Evolutionary conservation across 2,329 filamentous ascomycete species (phyloP).

Genomic region (Chaetomiaceae sp.): DNA sequence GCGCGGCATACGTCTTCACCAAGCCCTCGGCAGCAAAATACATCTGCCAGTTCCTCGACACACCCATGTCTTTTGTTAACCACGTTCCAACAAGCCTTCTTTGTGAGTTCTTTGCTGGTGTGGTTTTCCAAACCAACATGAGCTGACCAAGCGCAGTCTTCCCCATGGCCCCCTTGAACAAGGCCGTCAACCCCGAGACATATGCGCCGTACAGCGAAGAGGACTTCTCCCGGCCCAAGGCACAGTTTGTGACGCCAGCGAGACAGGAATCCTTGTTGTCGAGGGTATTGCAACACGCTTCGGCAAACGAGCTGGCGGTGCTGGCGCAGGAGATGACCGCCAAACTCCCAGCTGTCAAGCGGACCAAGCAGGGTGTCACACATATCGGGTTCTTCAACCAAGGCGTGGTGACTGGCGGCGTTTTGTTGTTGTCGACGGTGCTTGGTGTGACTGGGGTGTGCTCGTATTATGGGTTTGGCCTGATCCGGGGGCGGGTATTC

Average conservation of each 20-base stretch:
- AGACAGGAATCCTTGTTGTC: neutral
- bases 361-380: neutral
- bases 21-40: conserved; percentile 5
- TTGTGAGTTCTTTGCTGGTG: neutral
- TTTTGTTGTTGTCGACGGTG: neutral
- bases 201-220: neutral
- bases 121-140: neutral
- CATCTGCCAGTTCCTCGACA: conserved; percentile 9
- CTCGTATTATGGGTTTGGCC: conserved; percentile 3
- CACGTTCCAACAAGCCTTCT: conserved; percentile 5
- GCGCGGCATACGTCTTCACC: conserved; percentile 6
- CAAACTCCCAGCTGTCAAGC: neutral
- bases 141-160: neutral
- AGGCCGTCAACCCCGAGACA: neutral
- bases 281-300: neutral
- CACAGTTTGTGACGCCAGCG: neutral
- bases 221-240: neutral
- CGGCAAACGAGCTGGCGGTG: neutral
- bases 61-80: conserved; percentile 4
- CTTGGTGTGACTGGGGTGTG: conserved; percentile 1
- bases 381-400: conserved; percentile 4
- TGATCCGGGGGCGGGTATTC: neutral
- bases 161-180: neutral
- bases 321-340: neutral
- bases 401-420: neutral